Evolutionary conservation across 2,329 filamentous ascomycete species (phyloP), one percentile per base, ranked within the genome.

Genomic region (Stylonectria norvegica): DNA sequence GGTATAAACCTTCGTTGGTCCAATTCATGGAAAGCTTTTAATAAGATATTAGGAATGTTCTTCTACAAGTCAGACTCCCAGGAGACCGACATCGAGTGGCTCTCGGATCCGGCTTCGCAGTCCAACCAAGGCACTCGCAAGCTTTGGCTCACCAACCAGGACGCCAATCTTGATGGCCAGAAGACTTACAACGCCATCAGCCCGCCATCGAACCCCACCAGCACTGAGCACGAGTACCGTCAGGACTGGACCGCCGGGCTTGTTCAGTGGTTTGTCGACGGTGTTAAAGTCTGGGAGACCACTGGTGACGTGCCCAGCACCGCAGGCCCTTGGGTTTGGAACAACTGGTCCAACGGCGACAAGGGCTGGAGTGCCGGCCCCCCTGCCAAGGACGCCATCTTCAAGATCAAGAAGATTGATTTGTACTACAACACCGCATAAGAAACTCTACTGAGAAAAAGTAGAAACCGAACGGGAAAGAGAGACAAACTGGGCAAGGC

Each of bases 291-390:
- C 3, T 61, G 52, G 49, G 41, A 49, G 30, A 59, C 59, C 0
- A 59, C 38, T 5, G 20, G 42, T 25, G 53, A 62, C 12, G 57
- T 59, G 1, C 59, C 59, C 0, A 57, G 17, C 7, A 30, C 47
- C 0, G 20, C 50, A 18, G 59, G 59, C 0, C 44, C 56, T 9
- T 62, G 59, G 57, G 39, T 62, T 5, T 60, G 55, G 31, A 62
- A 62, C 34, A 62, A 62, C 44, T 62, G 59, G 59, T 53, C 59
- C 1, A 61, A 56, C 20, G 59, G 59, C 6, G 55, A 61, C 18
- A 43, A 47, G 20, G 53, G 52, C 6, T 62, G 59, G 59, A 59
- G 50, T 4, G 56, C 40, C 14, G 59, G 59, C 0, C 59, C 59
- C 5, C 59, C 59, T 1, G 37, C 47, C 5, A 12, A 43, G 19